These are phyloP conservation scores for Neurospora discreta DNA, from an alignment of 495 filamentous ascomycete genomes.

Conservation along the genomic window DNA sequence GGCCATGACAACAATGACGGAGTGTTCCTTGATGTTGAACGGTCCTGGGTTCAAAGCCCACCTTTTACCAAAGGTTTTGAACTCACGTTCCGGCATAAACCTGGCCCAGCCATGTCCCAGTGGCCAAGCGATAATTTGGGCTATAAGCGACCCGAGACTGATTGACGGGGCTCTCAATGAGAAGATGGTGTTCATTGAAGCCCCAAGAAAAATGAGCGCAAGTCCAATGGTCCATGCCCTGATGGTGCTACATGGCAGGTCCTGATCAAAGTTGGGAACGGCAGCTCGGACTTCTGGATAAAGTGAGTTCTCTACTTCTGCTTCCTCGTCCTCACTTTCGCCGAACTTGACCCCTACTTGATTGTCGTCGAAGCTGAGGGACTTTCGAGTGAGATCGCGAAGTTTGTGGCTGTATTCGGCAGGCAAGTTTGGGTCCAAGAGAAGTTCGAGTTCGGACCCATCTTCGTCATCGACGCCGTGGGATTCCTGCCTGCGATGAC, in stretches of 20 bases:
- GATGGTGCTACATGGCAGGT: slow-evolving; percentile 54
- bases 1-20: slow-evolving; percentile 67
- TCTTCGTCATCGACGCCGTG: slow-evolving; percentile 21
- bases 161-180: slow-evolving; percentile 56
- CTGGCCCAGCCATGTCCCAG: slow-evolving; percentile 46
- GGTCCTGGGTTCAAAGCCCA: slow-evolving; percentile 57
- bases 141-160: slow-evolving; percentile 53
- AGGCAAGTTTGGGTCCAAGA: slow-evolving; percentile 38
- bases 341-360: slow-evolving; percentile 14
- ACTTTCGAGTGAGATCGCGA: slow-evolving; percentile 13
- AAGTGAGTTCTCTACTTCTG: slow-evolving; percentile 46
- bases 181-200: slow-evolving; percentile 60
- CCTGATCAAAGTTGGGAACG: slow-evolving; percentile 54
- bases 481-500: slow-evolving; percentile 15
- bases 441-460: slow-evolving; percentile 32
- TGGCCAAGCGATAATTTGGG: slow-evolving; percentile 61
- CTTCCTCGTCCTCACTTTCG: slow-evolving; percentile 5
- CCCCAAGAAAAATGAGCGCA: slow-evolving; percentile 51
- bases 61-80: slow-evolving; percentile 43
- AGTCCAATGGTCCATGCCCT: slow-evolving; percentile 66
- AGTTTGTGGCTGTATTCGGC: slow-evolving; percentile 21
- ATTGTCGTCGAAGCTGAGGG: slow-evolving; percentile 26
- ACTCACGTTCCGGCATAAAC: slow-evolving; percentile 38
- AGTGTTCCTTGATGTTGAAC: slow-evolving; percentile 76
- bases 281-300: slow-evolving; percentile 59